Percentiles rank a stretch among this genome's conserved stretches.
phyloP scores from a whole-genome alignment of 179 eudicot species.

The Sideroxylon spinosum region DNA sequence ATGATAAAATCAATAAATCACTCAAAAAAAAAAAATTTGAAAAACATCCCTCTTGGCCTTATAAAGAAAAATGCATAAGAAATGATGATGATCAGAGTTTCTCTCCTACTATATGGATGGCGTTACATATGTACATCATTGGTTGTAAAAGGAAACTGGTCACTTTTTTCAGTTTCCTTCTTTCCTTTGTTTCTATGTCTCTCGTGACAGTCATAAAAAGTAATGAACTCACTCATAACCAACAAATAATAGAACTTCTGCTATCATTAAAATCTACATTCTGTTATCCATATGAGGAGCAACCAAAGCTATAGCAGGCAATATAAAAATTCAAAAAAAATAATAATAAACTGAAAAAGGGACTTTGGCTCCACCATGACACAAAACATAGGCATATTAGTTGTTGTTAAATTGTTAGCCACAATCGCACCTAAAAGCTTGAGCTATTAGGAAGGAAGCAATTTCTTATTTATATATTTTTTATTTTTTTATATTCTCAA shows the following conservation, averaged over 20 bases:
- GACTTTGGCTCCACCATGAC: neutral
- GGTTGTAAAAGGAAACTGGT: neutral
- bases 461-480: neutral
- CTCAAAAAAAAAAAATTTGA: neutral
- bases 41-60: neutral
- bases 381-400: neutral
- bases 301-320: neutral
- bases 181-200: neutral
- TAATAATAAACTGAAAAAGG: neutral
- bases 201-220: neutral
- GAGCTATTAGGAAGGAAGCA: neutral
- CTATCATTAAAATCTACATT: neutral
- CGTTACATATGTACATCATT: neutral
- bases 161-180: neutral
- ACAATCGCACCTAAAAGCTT: no score
- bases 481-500: no score
- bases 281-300: neutral
- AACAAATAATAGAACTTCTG: neutral
- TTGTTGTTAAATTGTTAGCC: neutral
- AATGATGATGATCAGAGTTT: neutral
- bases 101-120: neutral
- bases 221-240: neutral
- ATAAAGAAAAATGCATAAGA: neutral
- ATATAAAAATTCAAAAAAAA: neutral
- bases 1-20: neutral